phyloP scores from a whole-genome alignment of 805 yeast species.

The Candida odintsovae region DNA sequence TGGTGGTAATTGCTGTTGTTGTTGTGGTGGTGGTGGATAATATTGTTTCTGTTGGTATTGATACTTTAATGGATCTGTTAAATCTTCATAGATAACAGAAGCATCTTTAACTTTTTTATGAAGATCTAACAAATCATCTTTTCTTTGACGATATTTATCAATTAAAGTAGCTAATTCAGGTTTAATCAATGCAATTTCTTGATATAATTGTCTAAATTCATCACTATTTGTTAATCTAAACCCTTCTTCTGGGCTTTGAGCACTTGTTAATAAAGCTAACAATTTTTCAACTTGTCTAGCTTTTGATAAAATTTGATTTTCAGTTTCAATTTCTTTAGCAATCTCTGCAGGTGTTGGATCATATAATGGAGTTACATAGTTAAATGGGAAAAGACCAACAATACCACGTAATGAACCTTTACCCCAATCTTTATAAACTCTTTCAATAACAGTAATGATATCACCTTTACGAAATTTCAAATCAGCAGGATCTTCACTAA shows the following conservation, averaged over 20 bases:
- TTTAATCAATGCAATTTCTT: conserved; percentile 64
- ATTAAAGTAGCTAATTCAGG: conserved; percentile 69
- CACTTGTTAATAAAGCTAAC: conserved; percentile 45
- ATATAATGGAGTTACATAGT: conserved; percentile 78
- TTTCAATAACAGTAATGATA: conserved; percentile 77
- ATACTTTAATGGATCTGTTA: conserved; percentile 44
- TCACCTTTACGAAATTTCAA: conserved; percentile 85
- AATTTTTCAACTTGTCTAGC: conserved; percentile 64
- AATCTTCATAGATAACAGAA: conserved; percentile 58
- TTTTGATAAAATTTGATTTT: conserved; percentile 47
- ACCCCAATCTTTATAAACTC: conserved; percentile 94
- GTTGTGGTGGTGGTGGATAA: conserved; percentile 1
- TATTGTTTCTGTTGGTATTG: conserved; percentile 14
- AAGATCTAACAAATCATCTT: conserved; percentile 70
- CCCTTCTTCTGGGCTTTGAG: conserved; percentile 25
- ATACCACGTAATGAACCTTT: conserved; percentile 78
- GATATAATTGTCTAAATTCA: conserved; percentile 69
- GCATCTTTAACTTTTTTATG: conserved; percentile 69
- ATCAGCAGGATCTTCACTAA: conserved; percentile 79
- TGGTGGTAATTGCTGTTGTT: conserved; percentile 1
- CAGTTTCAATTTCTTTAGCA: conserved; percentile 41
- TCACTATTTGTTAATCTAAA: conserved; percentile 43
- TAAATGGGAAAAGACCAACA: conserved; percentile 86
- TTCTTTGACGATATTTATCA: conserved; percentile 70
- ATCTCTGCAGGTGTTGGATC: conserved; percentile 61